These are phyloP conservation scores for Exsudoporus floridanus DNA, from an alignment of 1,284 basidiomycete species.

Conservation along the genomic window DNA sequence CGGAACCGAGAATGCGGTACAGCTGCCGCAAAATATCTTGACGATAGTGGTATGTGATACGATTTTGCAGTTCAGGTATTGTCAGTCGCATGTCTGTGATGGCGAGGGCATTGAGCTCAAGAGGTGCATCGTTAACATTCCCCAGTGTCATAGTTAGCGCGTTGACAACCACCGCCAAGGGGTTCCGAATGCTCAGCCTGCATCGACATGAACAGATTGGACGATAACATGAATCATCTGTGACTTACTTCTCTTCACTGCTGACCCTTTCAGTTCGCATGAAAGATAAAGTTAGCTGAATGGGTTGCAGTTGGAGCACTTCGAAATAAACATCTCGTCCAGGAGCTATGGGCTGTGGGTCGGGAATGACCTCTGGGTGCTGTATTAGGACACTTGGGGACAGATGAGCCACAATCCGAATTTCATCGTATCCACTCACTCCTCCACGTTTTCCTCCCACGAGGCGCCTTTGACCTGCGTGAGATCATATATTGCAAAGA, in stretches of 20 bases:
- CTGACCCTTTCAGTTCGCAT: conserved; percentile 95
- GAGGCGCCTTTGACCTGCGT: conserved; percentile 88
- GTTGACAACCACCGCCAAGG: conserved; percentile 91
- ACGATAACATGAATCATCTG: neutral
- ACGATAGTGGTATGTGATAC: conserved; percentile 91
- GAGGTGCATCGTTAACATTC: conserved; percentile 96
- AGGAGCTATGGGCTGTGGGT: conserved; percentile 64
- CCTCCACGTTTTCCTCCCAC: conserved; percentile 76
- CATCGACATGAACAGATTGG: conserved; percentile 8
- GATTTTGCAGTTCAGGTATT: conserved; percentile 78
- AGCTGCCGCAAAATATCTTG: conserved; percentile 94
- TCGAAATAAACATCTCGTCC: conserved; percentile 94
- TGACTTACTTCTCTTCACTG: conserved; percentile 84
- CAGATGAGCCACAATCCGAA: conserved; percentile 7
- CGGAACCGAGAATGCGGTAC: conserved; percentile 94
- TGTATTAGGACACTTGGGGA: conserved; percentile 71
- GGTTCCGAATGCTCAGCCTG: conserved; percentile 85
- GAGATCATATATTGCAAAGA: conserved; percentile 92
- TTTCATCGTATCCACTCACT: conserved; percentile 51
- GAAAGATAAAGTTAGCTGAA: conserved; percentile 91
- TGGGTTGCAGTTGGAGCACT: conserved; percentile 94
- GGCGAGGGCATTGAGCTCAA: conserved; percentile 92
- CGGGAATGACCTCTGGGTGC: conserved; percentile 74
- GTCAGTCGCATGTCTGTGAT: conserved; percentile 95
- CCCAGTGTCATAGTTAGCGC: conserved; percentile 97